phyloP scores from a whole-genome alignment of 331 rosid species.

The Erythrophleum ivorense region DNA sequence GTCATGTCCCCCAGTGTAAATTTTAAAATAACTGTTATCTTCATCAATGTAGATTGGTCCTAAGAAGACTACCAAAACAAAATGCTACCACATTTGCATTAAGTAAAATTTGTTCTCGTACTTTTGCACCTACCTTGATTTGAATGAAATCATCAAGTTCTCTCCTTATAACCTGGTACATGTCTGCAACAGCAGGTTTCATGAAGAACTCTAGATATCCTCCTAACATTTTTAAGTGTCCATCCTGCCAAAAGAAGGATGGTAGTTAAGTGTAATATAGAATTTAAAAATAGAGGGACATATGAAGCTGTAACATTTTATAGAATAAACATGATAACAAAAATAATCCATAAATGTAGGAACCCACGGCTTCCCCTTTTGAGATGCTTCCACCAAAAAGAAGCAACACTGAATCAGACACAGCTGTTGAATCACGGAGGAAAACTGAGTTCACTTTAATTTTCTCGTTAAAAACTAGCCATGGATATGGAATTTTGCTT shows the following conservation, averaged over 20 bases:
- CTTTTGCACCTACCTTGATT: conserved; percentile 65
- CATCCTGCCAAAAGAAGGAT: conserved; percentile 64
- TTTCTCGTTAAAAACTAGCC: conserved; percentile 97
- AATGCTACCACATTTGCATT: conserved; percentile 34
- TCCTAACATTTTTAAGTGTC: conserved; percentile 89
- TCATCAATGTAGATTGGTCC: conserved; percentile 1
- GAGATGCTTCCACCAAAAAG: conserved; percentile 88
- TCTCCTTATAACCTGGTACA: conserved; percentile 65
- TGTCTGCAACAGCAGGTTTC: conserved; percentile 79
- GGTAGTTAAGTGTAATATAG: conserved; percentile 17
- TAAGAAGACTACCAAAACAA: conserved; percentile 15
- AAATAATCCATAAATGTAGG: neutral
- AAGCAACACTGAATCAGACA: conserved; percentile 84
- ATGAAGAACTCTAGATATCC: conserved; percentile 93
- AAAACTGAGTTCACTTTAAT: conserved; percentile 96
- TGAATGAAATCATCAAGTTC: conserved; percentile 88
- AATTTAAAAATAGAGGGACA: conserved; percentile 25
- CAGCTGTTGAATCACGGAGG: conserved; percentile 96
- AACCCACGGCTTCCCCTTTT: conserved; percentile 74
- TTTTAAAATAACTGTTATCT: conserved; percentile 7
- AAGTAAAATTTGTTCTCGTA: neutral
- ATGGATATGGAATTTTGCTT: conserved; percentile 88
- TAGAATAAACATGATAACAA: conserved; percentile 22
- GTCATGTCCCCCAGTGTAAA: conserved; percentile 38
- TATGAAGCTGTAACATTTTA: conserved; percentile 1